Evolutionary conservation across 495 filamentous ascomycete genomes (phyloP), one percentile per base, ranked within the genome.

Genomic region (Annulohypoxylon nitens): DNA sequence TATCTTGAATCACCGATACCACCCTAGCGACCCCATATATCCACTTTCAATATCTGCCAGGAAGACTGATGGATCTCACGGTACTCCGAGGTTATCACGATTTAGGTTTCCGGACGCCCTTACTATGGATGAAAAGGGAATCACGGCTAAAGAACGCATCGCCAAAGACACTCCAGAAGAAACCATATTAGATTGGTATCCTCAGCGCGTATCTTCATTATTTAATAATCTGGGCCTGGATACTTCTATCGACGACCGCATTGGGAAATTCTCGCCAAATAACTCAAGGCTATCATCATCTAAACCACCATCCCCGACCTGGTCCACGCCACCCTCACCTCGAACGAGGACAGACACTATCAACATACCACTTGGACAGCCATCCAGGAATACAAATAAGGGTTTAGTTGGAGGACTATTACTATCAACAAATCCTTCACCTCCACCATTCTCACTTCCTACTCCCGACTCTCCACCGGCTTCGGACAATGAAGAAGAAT

Each of bases 201-300:
- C 75, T 8, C 74, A 70, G 37, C 76, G 73, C 48, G 41, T 76
- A 25, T 78, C 76, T 16, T 68, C 73, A 7, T 37, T 77, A 14
- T 74, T 78, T 34, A 63, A 77, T 34, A 76, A 73, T 50, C 69
- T 75, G 10, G 77, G 73, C 10, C 69, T 78, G 43, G 73, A 75
- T 11, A 68, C 69, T 14, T 69, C 72, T 14, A 67, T 72, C 20
- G 65, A 67, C 11, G 64, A 70, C 30, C 50, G 65, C 11, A 55
- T 57, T 8, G 59, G 60, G 33, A 72, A 18, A 39, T 51, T 37
- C 14, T 23, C 59, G 23, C 53, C 58, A 12, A 51, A 62, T 4
- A 18, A 3, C 18, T 39, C 30, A 45, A 58, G 64, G 12, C 33
- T 61, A 18, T 43, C 47, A 25, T 8, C n/a, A 12, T 41, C n/a